A percentile compares a stretch with the other conserved stretches of the same genome.
Conservation (phyloP, 345 rosid genomes). For the Lenwebbia sp. region DNA sequence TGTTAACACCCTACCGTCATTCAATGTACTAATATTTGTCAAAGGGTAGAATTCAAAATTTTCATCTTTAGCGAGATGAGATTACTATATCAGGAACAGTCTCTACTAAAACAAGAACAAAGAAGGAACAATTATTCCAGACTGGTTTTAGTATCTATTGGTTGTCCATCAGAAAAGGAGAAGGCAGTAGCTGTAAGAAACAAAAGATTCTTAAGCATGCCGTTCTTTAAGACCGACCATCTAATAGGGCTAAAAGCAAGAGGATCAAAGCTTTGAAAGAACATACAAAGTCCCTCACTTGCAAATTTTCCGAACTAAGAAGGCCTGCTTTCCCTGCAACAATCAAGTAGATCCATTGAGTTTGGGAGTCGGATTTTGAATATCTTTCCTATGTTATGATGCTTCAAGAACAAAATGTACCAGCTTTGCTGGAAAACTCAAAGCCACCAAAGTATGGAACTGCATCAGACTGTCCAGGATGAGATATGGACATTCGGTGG, state of each 20-base stretch:
- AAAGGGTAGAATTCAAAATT: background rate
- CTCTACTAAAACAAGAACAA: background rate
- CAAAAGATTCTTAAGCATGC: background rate
- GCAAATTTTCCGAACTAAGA: slow-evolving; percentile 29
- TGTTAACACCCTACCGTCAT: background rate
- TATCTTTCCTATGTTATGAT: background rate
- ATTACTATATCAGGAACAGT: background rate
- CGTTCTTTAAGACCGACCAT: background rate
- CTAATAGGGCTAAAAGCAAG: background rate
- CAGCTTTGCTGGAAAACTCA: slow-evolving; percentile 35
- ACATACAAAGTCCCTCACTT: slow-evolving; percentile 43
- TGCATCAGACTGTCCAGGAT: slow-evolving; percentile 21
- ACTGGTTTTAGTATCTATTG: background rate
- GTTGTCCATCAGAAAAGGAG: background rate
- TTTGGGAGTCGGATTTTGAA: background rate
- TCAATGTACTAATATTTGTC: background rate
- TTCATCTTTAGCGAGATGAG: background rate
- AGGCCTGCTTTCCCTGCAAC: slow-evolving; percentile 41
- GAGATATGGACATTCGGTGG: slow-evolving; percentile 42
- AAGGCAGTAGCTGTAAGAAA: background rate
- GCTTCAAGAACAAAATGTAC: slow-evolving; percentile 8
- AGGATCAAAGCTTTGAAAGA: slow-evolving; percentile 1
- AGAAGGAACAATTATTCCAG: background rate
- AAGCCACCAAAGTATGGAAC: slow-evolving; percentile 37
- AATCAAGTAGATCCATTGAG: background rate